Percentiles rank a stretch among this genome's conserved stretches.
phyloP scores from a whole-genome alignment of 257 asterid genomes.

The Leptodermis oblonga region DNA sequence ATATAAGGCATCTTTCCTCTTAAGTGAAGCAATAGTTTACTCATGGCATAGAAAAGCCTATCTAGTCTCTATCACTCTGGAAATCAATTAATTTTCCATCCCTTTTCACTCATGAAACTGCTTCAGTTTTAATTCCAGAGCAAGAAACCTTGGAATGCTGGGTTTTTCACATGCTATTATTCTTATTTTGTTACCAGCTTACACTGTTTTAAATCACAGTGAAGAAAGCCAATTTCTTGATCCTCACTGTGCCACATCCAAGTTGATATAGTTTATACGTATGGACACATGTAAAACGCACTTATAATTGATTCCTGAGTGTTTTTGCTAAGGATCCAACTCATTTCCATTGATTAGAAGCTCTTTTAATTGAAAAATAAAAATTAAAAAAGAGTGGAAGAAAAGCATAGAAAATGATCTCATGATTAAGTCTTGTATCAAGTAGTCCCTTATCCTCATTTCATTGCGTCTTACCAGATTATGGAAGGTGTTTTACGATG shows the following conservation, averaged over 20 bases:
- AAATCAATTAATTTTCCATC: background rate
- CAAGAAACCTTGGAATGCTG: background rate
- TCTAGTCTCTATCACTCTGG: background rate
- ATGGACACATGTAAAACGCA: background rate
- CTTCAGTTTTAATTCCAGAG: background rate
- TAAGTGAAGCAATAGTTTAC: background rate
- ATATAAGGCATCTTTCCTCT: background rate
- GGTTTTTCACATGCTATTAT: background rate
- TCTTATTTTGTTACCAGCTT: background rate
- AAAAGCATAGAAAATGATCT: background rate
- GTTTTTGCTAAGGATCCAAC: background rate
- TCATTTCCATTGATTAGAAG: background rate
- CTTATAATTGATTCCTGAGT: background rate
- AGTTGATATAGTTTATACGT: background rate
- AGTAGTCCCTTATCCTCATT: conserved; percentile 1
- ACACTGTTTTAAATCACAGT: background rate
- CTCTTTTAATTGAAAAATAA: background rate
- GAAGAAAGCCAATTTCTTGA: background rate
- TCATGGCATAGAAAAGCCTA: background rate
- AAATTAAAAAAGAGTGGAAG: background rate
- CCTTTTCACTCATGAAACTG: background rate
- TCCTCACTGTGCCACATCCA: background rate
- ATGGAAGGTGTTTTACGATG: conserved; percentile 96
- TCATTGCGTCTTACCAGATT: conserved; percentile 30
- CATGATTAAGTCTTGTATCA: background rate